phyloP scores from a whole-genome alignment of 2,329 filamentous ascomycete genomes.

The Penicillium sp. region DNA sequence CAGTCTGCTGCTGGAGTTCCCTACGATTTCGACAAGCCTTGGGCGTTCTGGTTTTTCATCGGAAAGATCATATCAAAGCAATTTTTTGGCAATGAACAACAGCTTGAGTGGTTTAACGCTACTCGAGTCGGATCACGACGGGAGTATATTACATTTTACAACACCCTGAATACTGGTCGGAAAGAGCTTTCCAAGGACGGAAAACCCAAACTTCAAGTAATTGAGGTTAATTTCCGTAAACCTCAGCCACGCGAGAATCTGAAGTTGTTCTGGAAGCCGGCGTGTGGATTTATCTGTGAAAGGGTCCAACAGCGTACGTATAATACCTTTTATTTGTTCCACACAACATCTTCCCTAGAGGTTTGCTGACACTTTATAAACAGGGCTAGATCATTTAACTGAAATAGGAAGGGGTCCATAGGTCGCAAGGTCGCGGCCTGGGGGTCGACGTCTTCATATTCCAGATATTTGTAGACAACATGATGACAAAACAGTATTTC shows the following conservation, averaged over 20 bases:
- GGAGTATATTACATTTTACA: constrained; percentile 11
- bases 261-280: constrained; percentile 10
- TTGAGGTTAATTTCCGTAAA: constrained; percentile 10
- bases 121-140: constrained; percentile 5
- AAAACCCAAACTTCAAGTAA: not conserved
- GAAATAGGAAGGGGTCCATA: too few relatives aligned
- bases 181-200: not conserved
- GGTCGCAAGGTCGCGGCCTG: too few relatives aligned
- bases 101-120: constrained; percentile 10
- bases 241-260: constrained; percentile 8
- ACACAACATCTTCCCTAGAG: too few relatives aligned
- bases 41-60: constrained; percentile 1
- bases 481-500: too few relatives aligned
- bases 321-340: too few relatives aligned
- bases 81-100: constrained; percentile 2
- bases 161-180: not conserved
- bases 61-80: not conserved
- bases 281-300: constrained; percentile 5
- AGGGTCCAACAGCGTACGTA: not conserved
- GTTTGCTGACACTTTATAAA: too few relatives aligned
- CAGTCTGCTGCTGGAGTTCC: not conserved
- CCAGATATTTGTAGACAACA: too few relatives aligned
- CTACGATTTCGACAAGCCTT: not conserved
- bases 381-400: too few relatives aligned
- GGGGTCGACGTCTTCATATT: too few relatives aligned